These are phyloP conservation scores for Coleophoma cylindrospora DNA, from an alignment of 2,329 filamentous ascomycete species.

Conservation along the genomic window DNA sequence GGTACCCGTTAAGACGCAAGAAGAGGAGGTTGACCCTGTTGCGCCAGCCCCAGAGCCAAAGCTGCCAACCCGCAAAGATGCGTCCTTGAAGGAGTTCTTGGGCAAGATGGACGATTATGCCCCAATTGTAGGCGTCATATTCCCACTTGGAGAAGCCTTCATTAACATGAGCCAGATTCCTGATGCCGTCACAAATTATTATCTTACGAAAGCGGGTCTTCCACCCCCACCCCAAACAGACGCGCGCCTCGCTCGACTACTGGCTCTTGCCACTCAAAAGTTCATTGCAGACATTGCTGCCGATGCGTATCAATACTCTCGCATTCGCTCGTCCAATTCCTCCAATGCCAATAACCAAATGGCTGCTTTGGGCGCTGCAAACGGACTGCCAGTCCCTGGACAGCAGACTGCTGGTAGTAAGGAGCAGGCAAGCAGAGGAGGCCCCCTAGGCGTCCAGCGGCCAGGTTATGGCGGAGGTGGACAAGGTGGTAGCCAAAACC, in stretches of 20 bases:
- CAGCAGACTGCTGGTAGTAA: slow-evolving; percentile 53
- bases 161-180: slow-evolving; percentile 62
- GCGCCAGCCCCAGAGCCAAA: slow-evolving; percentile 51
- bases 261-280: slow-evolving; percentile 97
- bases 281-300: slow-evolving; percentile 97
- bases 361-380: slow-evolving; percentile 74
- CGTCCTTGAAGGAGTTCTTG: slow-evolving; percentile 86
- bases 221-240: slow-evolving; percentile 90
- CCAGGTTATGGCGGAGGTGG: slow-evolving; percentile 84
- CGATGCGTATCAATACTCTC: slow-evolving; percentile 95
- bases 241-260: slow-evolving; percentile 81
- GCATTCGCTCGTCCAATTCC: slow-evolving; percentile 89
- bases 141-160: background rate
- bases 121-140: slow-evolving; percentile 69
- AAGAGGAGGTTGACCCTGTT: slow-evolving; percentile 36
- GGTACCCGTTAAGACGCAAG: slow-evolving; percentile 16
- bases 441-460: slow-evolving; percentile 52
- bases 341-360: slow-evolving; percentile 85
- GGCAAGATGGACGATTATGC: slow-evolving; percentile 98
- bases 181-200: slow-evolving; percentile 96
- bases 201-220: slow-evolving; percentile 91
- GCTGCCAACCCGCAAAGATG: slow-evolving; percentile 81
- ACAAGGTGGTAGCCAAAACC: slow-evolving; percentile 80
- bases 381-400: slow-evolving; percentile 61
- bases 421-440: slow-evolving; percentile 47